phyloP scores from a whole-genome alignment of 2,329 filamentous ascomycete genomes.

The Aspergillus pseudoglaucus region DNA sequence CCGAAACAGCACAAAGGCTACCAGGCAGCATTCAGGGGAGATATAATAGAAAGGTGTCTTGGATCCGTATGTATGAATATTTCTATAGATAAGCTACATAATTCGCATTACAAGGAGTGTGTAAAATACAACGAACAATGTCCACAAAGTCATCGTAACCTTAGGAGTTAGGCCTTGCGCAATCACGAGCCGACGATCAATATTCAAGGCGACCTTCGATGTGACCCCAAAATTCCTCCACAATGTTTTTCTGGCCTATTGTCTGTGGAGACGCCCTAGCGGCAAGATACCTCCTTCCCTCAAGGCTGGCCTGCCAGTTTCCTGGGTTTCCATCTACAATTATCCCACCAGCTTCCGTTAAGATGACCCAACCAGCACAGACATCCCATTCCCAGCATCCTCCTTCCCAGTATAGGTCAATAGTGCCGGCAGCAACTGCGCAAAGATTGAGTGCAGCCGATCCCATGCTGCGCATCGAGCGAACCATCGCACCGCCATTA shows the following conservation, averaged over 20 bases:
- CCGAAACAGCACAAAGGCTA: constrained; percentile 4
- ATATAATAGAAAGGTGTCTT: too few relatives aligned
- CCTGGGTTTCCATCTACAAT: constrained; percentile 55
- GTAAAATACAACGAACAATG: constrained; percentile 1
- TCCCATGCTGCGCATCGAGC: constrained; percentile 51
- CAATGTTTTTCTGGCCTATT: constrained; percentile 32
- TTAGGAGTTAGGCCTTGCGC: background rate
- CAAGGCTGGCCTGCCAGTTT: constrained; percentile 50
- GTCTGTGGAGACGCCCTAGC: constrained; percentile 27
- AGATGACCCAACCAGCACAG: constrained; percentile 56
- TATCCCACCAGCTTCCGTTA: constrained; percentile 54
- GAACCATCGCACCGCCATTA: constrained; percentile 56
- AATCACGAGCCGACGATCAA: constrained; percentile 6
- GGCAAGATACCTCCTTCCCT: constrained; percentile 50
- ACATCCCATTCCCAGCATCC: constrained; percentile 64
- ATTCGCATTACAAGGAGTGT: too few relatives aligned
- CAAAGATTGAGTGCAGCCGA: constrained; percentile 58
- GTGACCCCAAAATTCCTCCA: constrained; percentile 38
- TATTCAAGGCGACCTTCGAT: constrained; percentile 35
- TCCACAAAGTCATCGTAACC: too few relatives aligned
- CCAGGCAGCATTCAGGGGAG: background rate
- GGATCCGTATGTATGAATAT: too few relatives aligned
- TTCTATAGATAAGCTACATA: too few relatives aligned
- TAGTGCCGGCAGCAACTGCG: constrained; percentile 49
- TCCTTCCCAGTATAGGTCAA: constrained; percentile 61